These are phyloP conservation scores for Calonectria honghensis DNA, from an alignment of 2,329 filamentous ascomycete species.

Conservation along the genomic window DNA sequence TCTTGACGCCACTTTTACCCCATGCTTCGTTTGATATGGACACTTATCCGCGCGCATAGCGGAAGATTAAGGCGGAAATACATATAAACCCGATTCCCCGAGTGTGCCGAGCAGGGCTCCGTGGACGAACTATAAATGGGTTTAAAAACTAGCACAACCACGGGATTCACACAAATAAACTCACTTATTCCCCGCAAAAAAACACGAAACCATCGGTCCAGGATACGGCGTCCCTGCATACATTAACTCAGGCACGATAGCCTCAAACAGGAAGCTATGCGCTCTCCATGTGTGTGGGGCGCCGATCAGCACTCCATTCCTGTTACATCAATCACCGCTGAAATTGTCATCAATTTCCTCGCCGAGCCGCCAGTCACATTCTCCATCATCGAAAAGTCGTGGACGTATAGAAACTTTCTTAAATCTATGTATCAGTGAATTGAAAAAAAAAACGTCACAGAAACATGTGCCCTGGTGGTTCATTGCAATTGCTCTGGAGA, in stretches of 20 bases:
- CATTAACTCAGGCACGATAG: conserved; percentile 17
- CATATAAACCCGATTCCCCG: conserved; percentile 1
- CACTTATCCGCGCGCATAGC: not conserved
- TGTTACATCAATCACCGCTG: conserved; percentile 32
- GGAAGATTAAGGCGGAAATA: not conserved
- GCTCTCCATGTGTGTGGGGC: not conserved
- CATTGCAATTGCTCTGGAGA: conserved; percentile 28
- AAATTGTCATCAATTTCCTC: conserved; percentile 21
- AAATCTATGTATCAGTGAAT: conserved; percentile 19
- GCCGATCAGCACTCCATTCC: conserved; percentile 27
- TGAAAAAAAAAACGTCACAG: not conserved
- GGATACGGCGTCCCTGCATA: conserved; percentile 22
- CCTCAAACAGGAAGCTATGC: conserved; percentile 1
- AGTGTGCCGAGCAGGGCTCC: conserved; percentile 1
- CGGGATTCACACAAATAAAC: not conserved
- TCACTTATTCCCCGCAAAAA: conserved; percentile 2
- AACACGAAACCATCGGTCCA: conserved; percentile 17
- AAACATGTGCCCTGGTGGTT: conserved; percentile 14
- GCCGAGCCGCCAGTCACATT: not conserved
- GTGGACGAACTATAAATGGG: not conserved
- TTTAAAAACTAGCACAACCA: conserved; percentile 2
- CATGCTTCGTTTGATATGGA: not conserved
- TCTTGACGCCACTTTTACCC: not conserved
- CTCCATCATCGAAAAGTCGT: conserved; percentile 16
- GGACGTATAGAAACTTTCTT: conserved; percentile 20